phyloP scores from a whole-genome alignment of 495 filamentous ascomycete genomes.

The Aspergillus conjunctus region DNA sequence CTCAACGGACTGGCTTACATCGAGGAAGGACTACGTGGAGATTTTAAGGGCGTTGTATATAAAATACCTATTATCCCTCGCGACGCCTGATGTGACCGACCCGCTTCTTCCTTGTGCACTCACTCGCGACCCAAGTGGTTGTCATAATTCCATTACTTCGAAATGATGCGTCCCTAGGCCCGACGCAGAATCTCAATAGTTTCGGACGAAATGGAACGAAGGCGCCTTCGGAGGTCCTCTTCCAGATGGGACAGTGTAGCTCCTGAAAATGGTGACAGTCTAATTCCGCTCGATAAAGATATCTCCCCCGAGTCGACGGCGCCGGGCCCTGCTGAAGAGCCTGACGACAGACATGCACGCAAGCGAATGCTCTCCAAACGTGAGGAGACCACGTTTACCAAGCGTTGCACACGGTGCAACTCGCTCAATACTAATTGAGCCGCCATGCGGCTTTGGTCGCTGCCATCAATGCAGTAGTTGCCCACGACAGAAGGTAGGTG shows the following conservation, averaged over 20 bases:
- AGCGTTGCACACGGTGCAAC: conserved; percentile 40
- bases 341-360: conserved; percentile 2
- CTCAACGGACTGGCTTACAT: too few relatives aligned
- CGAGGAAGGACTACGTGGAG: too few relatives aligned
- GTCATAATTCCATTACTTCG: background rate
- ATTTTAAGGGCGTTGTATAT: too few relatives aligned
- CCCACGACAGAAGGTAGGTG: conserved; percentile 4
- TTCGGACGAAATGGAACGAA: conserved; percentile 12
- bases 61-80: too few relatives aligned
- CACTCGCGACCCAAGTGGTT: background rate
- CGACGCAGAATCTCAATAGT: conserved; percentile 15
- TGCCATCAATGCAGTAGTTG: conserved; percentile 27
- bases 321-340: background rate
- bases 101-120: too few relatives aligned
- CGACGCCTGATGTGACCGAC: too few relatives aligned
- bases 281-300: background rate
- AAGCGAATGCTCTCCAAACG: conserved; percentile 8
- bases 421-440: conserved; percentile 41
- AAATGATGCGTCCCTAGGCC: background rate
- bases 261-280: conserved; percentile 4
- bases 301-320: background rate
- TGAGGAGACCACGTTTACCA: conserved; percentile 32
- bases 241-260: conserved; percentile 3
- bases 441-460: conserved; percentile 30
- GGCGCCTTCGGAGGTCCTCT: conserved; percentile 12